Conservation (phyloP, 495 filamentous ascomycete genomes). For the Daldinia decipiens region DNA sequence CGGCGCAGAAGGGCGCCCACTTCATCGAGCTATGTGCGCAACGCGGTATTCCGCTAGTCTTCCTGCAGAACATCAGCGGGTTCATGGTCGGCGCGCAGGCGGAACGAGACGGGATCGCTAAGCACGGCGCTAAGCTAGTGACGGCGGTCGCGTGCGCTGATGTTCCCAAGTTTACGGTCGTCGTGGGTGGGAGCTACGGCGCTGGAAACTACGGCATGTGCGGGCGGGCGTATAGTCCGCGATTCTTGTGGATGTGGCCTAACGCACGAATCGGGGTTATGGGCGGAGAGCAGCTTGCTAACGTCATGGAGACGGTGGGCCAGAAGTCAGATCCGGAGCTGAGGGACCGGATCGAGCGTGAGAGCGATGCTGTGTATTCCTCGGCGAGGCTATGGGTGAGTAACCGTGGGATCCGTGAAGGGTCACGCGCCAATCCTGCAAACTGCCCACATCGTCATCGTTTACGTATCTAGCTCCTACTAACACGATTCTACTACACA, state of each 20-base stretch:
- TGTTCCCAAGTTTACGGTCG: slow-evolving; percentile 96
- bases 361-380: slow-evolving; percentile 89
- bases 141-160: slow-evolving; percentile 95
- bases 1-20: slow-evolving; percentile 92
- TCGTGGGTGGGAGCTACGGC: slow-evolving; percentile 90
- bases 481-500: slow-evolving; percentile 45
- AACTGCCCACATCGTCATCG: neutral
- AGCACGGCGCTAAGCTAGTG: slow-evolving; percentile 97
- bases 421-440: neutral
- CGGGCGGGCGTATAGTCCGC: slow-evolving; percentile 90
- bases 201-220: slow-evolving; percentile 78
- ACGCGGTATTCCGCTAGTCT: slow-evolving; percentile 87
- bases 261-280: slow-evolving; percentile 95
- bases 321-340: slow-evolving; percentile 83
- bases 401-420: slow-evolving; percentile 12
- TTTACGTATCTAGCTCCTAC: slow-evolving; percentile 30
- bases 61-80: slow-evolving; percentile 95
- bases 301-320: slow-evolving; percentile 95
- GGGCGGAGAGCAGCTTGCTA: slow-evolving; percentile 90
- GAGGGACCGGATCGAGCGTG: slow-evolving; percentile 84
- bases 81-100: slow-evolving; percentile 98
- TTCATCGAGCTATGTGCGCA: slow-evolving; percentile 98
- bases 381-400: slow-evolving; percentile 87
- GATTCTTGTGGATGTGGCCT: slow-evolving; percentile 97
- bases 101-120: slow-evolving; percentile 94